Base-by-base conservation (phyloP, 192 early-diverging fungal species). In the Backusella morwellensis region DNA sequence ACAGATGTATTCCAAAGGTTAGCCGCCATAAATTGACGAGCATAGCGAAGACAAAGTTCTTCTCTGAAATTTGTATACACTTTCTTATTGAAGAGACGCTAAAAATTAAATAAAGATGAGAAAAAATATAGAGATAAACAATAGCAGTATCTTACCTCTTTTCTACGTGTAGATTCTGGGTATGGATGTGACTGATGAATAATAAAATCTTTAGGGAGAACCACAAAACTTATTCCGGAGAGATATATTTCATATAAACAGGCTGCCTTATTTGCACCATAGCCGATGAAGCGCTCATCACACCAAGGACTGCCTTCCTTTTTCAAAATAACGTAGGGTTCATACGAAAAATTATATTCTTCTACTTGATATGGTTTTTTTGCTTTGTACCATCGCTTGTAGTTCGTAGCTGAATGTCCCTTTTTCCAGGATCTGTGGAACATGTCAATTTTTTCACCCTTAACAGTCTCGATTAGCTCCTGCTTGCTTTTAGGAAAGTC, bases 341-440 rank as follows among this genome's bases (percentile, higher is more conserved):
- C 88, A 77, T 88, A 90, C 19, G 81, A 81, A 77, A 68, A 82
- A 44, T 83, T 82, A 81, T 89, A 88, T 5, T 77, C 54, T 1
- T 81, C 84, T 40, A 90, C 88, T 68, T 84, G 70, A 69, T 89
- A 90, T 17, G 82, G 79, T n/a, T 85, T 79, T n/a, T 44, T 1
- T 0, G 88, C n/a, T 21, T 59, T 11, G 59, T 85, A 82, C 84
- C 82, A 90, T 26, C 69, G 56, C 6, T 76, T 47, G 72, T 90
- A 90, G 72, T 90, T 80, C 6, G 88, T 83, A 2, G 86, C 73
- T 26, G 86, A 85, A 73, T 90, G 88, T 41, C 88, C 88, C 15
- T 77, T 78, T 26, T 63, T 70, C 73, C 84, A 86, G 50, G 81
- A 78, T 14, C 77, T 79, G 74, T 90, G 88, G 74, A 90, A 90